Evolutionary conservation across 2,329 filamentous ascomycete species (phyloP), one percentile per base, ranked within the genome.

Genomic region (Cladophialophora chaetospira): DNA sequence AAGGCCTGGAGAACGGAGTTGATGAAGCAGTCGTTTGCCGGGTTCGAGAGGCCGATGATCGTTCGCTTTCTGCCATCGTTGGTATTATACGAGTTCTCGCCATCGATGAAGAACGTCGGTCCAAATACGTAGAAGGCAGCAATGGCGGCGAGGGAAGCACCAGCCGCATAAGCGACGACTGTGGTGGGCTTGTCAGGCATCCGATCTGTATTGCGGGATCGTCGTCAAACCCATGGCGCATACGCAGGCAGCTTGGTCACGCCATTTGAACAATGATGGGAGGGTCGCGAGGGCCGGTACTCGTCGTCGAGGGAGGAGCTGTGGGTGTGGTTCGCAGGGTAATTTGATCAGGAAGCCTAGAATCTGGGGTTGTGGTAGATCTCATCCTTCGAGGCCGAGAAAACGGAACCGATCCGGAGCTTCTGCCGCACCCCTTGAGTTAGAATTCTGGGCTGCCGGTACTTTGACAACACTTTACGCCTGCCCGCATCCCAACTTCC

Each of bases 101-200:
- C 86, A 75, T 99, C 93, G 72, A 97, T 87, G 67, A 96, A 89
- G 74, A 93, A 97, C 50, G 92, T 97, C n/a, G 94, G 94, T 6
- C 88, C 91, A 75, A 99, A 97, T 66, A 97, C 93, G 75, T 97
- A 99, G 71, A 97, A 89, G 56, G 97, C 84, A 28, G 94, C 93
- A 62, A 96, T 89, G 61, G 94, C 94, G 54, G 94, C 94, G 62
- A 99, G 87, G 53, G 92, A 96, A 59, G 93, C 94, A 66, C 93
- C 93, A 58, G 93, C 94, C 68, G 94, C 94, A 75, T 99, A 99
- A 42, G 90, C 91, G 66, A 91, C 90, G 67, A 94, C 88, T 5
- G 88, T 91, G 57, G 90, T 81, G 53, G 86, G 86, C 77, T 88
- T 91, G 71, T 94, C 89, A 68, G 88, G 89, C 89, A 94, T 93